These are phyloP conservation scores for Metschnikowia orientalis DNA, from an alignment of 805 yeast genomes.

Conservation along the genomic window DNA sequence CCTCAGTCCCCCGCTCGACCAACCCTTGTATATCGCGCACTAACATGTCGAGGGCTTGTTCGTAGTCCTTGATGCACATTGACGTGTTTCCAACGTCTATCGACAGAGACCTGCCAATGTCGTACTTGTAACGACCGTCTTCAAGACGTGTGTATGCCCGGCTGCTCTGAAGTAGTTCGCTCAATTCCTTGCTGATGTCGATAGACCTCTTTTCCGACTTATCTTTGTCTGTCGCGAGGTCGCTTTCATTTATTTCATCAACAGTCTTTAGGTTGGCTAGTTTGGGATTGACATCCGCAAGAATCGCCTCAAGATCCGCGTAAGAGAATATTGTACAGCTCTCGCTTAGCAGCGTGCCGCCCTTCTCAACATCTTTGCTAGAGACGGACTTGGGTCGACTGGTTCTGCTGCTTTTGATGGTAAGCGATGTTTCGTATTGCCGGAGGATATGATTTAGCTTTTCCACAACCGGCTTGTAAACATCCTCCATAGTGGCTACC, in stretches of 20 bases:
- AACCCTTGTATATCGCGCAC: conserved; percentile 25
- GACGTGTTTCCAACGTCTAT: conserved; percentile 17
- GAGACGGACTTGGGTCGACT: background rate
- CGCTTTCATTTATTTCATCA: conserved; percentile 12
- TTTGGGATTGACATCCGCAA: conserved; percentile 19
- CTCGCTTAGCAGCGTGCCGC: conserved; percentile 6
- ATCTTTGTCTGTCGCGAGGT: background rate
- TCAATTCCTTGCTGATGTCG: conserved; percentile 17
- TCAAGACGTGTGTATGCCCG: conserved; percentile 19
- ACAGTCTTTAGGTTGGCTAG: conserved; percentile 16
- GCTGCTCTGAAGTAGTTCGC: conserved; percentile 21
- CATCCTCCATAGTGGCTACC: conserved; percentile 24
- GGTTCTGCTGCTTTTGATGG: conserved; percentile 6
- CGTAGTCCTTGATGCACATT: conserved; percentile 29
- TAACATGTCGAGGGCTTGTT: conserved; percentile 24
- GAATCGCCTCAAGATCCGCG: conserved; percentile 19
- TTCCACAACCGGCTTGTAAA: conserved; percentile 35
- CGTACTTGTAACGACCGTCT: conserved; percentile 23
- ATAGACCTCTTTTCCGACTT: conserved; percentile 7
- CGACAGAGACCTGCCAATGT: conserved; percentile 21
- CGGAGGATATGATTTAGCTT: conserved; percentile 26
- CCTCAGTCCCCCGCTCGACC: conserved; percentile 27
- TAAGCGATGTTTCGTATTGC: conserved; percentile 20
- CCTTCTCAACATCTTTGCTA: conserved; percentile 6
- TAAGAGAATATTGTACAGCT: conserved; percentile 15